Evolutionary conservation across 805 yeast genomes (phyloP).

Genomic region (Candida nitratophila): DNA sequence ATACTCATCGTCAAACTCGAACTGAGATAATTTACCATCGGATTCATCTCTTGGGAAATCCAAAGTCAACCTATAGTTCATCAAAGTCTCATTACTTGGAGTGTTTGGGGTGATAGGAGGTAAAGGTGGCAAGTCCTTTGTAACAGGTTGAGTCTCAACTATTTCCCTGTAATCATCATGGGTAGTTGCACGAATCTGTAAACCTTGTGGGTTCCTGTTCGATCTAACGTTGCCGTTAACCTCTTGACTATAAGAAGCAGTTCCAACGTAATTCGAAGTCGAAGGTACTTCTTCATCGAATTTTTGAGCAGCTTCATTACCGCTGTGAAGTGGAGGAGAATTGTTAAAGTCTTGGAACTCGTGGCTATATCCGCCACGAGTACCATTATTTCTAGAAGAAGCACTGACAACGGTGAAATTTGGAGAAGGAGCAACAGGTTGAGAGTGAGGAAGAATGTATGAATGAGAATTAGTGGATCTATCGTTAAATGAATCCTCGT

Average conservation of each 20-base stretch:
- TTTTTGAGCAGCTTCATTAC: too few species aligned
- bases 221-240: too few species aligned
- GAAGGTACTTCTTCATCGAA: too few species aligned
- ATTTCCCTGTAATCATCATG: not conserved
- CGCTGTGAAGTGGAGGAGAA: too few species aligned
- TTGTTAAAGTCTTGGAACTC: not conserved
- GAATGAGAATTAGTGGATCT: not conserved
- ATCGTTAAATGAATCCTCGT: not conserved
- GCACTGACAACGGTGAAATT: not conserved
- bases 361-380: not conserved
- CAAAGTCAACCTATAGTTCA: slow-evolving; percentile 20
- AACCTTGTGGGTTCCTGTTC: not conserved
- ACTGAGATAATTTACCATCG: slow-evolving; percentile 12
- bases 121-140: slow-evolving; percentile 1
- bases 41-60: slow-evolving; percentile 16
- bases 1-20: not conserved
- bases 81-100: slow-evolving; percentile 19
- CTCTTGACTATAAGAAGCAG: too few species aligned
- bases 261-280: too few species aligned
- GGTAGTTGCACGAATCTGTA: slow-evolving; percentile 1
- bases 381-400: not conserved
- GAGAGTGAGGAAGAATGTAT: not conserved
- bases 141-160: not conserved
- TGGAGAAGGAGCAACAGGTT: not conserved
- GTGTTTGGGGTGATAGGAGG: slow-evolving; percentile 12